Evolutionary conservation across 2,329 filamentous ascomycete species (phyloP).

Genomic region (Geoglossum cookeanum): DNA sequence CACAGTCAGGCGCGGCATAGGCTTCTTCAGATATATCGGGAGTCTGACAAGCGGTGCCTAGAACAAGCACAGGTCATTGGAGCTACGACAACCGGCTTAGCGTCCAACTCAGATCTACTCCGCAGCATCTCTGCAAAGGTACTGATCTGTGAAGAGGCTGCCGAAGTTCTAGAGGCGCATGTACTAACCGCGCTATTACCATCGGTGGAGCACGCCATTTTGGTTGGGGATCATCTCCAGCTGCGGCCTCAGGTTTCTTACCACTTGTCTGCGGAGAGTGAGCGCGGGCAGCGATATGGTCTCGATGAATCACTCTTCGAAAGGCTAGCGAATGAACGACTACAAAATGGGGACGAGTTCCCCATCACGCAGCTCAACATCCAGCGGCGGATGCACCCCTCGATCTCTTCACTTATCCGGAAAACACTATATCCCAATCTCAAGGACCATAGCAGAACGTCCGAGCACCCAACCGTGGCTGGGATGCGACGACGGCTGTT

Average conservation of each 20-base stretch:
- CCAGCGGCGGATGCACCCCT: slow-evolving; percentile 47
- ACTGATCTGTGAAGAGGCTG: slow-evolving; percentile 25
- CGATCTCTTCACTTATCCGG: slow-evolving; percentile 38
- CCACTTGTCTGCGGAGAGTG: slow-evolving; percentile 18
- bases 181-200: slow-evolving; percentile 23
- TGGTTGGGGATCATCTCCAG: slow-evolving; percentile 25
- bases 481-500: slow-evolving; percentile 31
- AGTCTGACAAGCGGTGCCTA: slow-evolving; percentile 23
- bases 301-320: slow-evolving; percentile 34
- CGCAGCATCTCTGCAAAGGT: slow-evolving; percentile 24
- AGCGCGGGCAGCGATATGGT: slow-evolving; percentile 21
- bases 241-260: slow-evolving; percentile 23
- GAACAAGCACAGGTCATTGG: slow-evolving; percentile 31
- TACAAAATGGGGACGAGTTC: slow-evolving; percentile 9
- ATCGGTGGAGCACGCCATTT: slow-evolving; percentile 23
- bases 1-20: slow-evolving; percentile 8
- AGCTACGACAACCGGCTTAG: slow-evolving; percentile 40
- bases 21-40: slow-evolving; percentile 15
- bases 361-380: slow-evolving; percentile 29
- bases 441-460: slow-evolving; percentile 26
- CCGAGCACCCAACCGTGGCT: slow-evolving; percentile 22
- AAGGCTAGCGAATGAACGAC: slow-evolving; percentile 20
- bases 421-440: slow-evolving; percentile 37
- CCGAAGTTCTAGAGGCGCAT: slow-evolving; percentile 24
- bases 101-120: slow-evolving; percentile 30